Base-by-base conservation (phyloP, 2,329 filamentous ascomycete genomes). In the Corynespora cassiicola region DNA sequence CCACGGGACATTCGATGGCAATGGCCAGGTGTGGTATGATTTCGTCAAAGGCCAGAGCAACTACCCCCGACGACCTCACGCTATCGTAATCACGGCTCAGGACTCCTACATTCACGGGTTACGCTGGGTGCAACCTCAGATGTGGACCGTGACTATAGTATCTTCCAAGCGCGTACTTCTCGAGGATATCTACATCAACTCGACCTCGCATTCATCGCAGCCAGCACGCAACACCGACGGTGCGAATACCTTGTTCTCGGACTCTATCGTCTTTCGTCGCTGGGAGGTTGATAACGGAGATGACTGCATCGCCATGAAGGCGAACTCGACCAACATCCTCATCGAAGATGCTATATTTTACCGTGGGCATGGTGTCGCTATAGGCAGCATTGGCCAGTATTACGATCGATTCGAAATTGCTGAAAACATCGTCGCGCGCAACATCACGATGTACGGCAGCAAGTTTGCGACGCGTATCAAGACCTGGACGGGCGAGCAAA, bases 361-460 rank as follows among this genome's bases (percentile, higher is more conserved):
- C 42, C 68, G 70, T 19, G 78, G 78, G 2, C 67, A 74, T 3
- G 76, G 77, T 2, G 60, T 82, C n/a, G 76, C 79, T 4, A 68
- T 83, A n/a, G 79, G 79, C 2, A 78, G 73, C 26, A 75, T 82
- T 28, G 79, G 76, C 0, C 79, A 81, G 61, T 80, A 78, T 40
- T 58, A 70, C 1, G 70, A 63, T 8, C 42, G 56, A 7, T 73
- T 65, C 39, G 76, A 81, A 50, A 69, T 66, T n/a, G 69, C 82
- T 11, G 68, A 76, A 50, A 70, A 73, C 36, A 65, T 81, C 22
- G 68, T 64, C 4, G 75, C 69, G 2, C 59, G 66, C 6, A 76
- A 79, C 50, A 70, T 79, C 26, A 64, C 62, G 1, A 69, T 70
- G 31, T 45, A 67, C 27, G 68, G 74, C 35, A 77, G 72, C 6